Evolutionary conservation across 345 rosid genomes (phyloP).

Genomic region (Eucalyptus microcorys): DNA sequence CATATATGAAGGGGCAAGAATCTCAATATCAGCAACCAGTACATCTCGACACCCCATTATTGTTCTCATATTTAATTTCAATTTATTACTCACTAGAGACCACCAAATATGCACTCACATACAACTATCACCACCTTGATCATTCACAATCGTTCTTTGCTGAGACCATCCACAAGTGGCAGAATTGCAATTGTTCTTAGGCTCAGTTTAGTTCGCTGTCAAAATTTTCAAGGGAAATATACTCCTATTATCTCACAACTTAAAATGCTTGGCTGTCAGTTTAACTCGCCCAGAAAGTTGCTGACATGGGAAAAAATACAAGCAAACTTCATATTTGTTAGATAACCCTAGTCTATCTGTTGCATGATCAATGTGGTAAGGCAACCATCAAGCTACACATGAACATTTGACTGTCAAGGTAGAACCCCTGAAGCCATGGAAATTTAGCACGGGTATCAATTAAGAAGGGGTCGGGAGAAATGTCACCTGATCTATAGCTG

Average conservation of each 20-base stretch:
- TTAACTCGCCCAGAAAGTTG: not conserved
- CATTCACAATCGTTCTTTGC: not conserved
- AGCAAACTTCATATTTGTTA: not conserved
- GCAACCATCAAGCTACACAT: not conserved
- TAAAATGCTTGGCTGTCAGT: not conserved
- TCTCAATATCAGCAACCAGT: not conserved
- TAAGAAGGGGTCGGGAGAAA: not conserved
- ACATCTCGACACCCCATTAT: not conserved
- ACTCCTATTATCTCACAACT: not conserved
- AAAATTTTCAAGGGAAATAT: not conserved
- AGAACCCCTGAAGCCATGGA: not conserved
- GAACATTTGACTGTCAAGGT: not conserved
- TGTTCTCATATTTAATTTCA: not conserved
- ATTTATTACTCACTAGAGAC: not conserved
- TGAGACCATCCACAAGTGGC: not conserved
- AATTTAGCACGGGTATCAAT: not conserved
- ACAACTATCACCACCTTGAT: not conserved
- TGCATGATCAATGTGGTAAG: not conserved
- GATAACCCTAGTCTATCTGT: not conserved
- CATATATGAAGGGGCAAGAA: not conserved
- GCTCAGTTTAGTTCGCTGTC: not conserved
- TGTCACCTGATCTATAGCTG: constrained; percentile 88
- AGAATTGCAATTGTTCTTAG: not conserved
- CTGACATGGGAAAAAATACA: not conserved
- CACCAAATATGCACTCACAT: not conserved